These are phyloP conservation scores for Clonostachys chloroleuca DNA, from an alignment of 2,329 filamentous ascomycete species.

Conservation along the genomic window DNA sequence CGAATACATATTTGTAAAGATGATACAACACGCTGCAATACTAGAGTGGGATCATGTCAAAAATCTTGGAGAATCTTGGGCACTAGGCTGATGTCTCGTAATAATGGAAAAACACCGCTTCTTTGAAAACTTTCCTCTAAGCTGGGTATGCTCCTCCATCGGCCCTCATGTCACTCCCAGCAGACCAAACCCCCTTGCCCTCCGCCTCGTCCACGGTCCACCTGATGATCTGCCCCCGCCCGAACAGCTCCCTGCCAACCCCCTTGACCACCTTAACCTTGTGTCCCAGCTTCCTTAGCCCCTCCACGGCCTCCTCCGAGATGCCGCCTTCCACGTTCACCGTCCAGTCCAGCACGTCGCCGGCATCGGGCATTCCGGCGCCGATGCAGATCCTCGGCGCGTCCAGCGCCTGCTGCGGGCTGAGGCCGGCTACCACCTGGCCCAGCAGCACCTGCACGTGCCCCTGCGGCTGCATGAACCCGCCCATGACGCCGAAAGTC, in stretches of 20 bases:
- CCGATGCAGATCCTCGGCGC: constrained; percentile 88
- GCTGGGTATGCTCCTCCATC: constrained; percentile 68
- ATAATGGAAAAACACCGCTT: no score
- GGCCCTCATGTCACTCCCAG: constrained; percentile 81
- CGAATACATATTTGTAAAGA: no score
- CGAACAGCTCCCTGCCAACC: constrained; percentile 66
- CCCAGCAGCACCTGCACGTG: constrained; percentile 92
- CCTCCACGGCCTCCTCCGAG: constrained; percentile 59
- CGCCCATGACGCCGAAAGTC: constrained; percentile 95
- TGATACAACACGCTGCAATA: no score
- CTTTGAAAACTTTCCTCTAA: constrained; percentile 6
- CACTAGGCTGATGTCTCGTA: no score
- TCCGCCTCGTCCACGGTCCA: constrained; percentile 68
- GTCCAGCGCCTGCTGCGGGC: constrained; percentile 85
- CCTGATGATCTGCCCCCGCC: constrained; percentile 81
- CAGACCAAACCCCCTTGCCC: constrained; percentile 72
- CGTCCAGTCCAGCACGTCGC: constrained; percentile 52
- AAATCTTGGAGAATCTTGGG: no score
- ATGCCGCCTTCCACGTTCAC: constrained; percentile 86
- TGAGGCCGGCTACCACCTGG: constrained; percentile 76
- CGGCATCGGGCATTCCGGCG: constrained; percentile 61
- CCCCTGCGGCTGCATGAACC: constrained; percentile 97
- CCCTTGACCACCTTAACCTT: constrained; percentile 65
- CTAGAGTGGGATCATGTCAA: no score
- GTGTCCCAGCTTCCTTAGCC: constrained; percentile 68